These are phyloP conservation scores for Kwoniella dejecticola DNA, from an alignment of 768 basidiomycete species.

Conservation along the genomic window DNA sequence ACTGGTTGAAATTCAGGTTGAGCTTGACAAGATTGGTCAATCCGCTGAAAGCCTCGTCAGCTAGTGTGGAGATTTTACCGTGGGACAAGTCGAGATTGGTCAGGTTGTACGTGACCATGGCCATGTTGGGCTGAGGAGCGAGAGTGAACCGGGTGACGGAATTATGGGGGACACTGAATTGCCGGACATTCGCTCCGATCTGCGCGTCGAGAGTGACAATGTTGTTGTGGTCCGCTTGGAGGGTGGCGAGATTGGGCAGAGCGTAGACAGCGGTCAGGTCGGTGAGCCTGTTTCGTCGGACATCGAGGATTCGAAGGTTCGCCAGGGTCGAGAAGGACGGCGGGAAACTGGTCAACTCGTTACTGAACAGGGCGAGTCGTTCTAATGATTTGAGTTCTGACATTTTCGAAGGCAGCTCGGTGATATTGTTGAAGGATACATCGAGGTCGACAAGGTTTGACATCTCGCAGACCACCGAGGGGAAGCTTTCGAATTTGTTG, in stretches of 20 bases:
- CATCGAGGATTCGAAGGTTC: conserved; percentile 73
- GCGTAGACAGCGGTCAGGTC: conserved; percentile 71
- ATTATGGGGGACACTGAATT: conserved; percentile 79
- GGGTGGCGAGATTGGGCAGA: conserved; percentile 68
- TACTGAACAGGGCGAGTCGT: conserved; percentile 78
- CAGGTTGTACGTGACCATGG: conserved; percentile 63
- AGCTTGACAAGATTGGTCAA: conserved; percentile 72
- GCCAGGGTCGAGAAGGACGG: conserved; percentile 63
- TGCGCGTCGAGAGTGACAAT: conserved; percentile 78
- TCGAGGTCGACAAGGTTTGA: conserved; percentile 78
- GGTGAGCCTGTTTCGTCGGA: conserved; percentile 76
- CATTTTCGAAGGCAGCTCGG: conserved; percentile 76
- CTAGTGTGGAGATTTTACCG: conserved; percentile 80
- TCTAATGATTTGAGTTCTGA: conserved; percentile 70
- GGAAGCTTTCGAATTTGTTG: conserved; percentile 82
- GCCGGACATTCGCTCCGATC: conserved; percentile 67
- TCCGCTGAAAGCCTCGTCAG: conserved; percentile 69
- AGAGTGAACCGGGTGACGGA: conserved; percentile 63
- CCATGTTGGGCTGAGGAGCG: conserved; percentile 60
- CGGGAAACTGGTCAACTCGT: conserved; percentile 74
- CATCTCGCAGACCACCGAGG: conserved; percentile 73
- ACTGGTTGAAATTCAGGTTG: conserved; percentile 80
- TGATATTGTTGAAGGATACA: conserved; percentile 89
- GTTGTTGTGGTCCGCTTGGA: conserved; percentile 80
- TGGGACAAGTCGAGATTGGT: conserved; percentile 81